phyloP scores from a whole-genome alignment of 2,329 filamentous ascomycete species.

The Davidsoniella eucalypti region DNA sequence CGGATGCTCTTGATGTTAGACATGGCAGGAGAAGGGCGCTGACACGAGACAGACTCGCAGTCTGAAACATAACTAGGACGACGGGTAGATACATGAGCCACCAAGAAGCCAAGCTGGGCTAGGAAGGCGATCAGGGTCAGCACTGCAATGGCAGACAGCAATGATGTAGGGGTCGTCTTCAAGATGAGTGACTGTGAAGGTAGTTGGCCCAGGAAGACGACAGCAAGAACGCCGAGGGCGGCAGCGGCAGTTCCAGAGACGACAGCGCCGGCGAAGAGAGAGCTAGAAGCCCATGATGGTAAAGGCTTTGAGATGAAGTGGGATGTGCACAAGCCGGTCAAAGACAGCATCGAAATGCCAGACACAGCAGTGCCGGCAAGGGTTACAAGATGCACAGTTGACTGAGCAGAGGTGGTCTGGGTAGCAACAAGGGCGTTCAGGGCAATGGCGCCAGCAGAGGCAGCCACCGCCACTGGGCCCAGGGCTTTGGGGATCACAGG shows the following conservation, averaged over 20 bases:
- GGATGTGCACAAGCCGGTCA: slow-evolving; percentile 4
- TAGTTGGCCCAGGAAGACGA: slow-evolving; percentile 11
- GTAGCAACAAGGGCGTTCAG: slow-evolving; percentile 7
- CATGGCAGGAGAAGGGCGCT: neutral
- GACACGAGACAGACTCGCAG: slow-evolving; percentile 3
- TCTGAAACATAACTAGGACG: slow-evolving; percentile 4
- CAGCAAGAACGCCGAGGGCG: slow-evolving; percentile 7
- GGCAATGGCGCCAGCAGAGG: slow-evolving; percentile 5
- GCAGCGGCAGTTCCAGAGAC: slow-evolving; percentile 4
- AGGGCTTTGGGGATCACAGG: slow-evolving; percentile 4
- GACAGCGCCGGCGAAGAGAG: slow-evolving; percentile 9
- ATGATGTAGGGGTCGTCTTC: slow-evolving; percentile 1
- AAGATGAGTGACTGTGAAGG: neutral
- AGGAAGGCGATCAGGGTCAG: slow-evolving; percentile 9
- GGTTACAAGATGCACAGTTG: slow-evolving; percentile 9
- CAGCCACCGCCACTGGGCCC: slow-evolving; percentile 6
- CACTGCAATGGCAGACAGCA: slow-evolving; percentile 7
- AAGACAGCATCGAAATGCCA: slow-evolving; percentile 5
- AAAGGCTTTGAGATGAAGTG: neutral
- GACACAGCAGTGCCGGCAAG: slow-evolving; percentile 7
- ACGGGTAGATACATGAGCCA: slow-evolving; percentile 5
- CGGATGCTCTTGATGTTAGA: slow-evolving; percentile 11
- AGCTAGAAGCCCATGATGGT: neutral
- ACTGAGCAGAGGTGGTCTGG: slow-evolving; percentile 7
- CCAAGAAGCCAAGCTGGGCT: slow-evolving; percentile 7